A percentile compares a stretch with the other conserved stretches of the same genome.
These are phyloP conservation scores for Oxyria digyna DNA, from an alignment of 148 eudicot genomes.

Conservation along the genomic window DNA sequence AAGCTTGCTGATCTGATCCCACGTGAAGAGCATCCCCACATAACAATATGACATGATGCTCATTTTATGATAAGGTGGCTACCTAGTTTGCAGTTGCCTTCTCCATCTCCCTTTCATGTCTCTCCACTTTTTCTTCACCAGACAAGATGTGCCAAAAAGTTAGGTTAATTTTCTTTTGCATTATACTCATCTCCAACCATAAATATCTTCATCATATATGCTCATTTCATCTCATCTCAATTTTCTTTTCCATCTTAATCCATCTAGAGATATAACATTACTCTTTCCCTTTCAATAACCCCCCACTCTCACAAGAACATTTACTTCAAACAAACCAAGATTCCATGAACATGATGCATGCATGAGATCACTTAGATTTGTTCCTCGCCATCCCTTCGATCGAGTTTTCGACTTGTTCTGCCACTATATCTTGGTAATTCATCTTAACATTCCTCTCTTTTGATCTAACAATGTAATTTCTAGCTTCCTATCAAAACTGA, in stretches of 20 bases:
- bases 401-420: too few relatives aligned
- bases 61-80: neutral
- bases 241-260: neutral
- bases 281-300: neutral
- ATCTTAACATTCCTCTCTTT: neutral
- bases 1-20: too few relatives aligned
- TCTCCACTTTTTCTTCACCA: neutral
- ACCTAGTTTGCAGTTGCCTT: neutral
- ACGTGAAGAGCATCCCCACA: slow-evolving; percentile 8
- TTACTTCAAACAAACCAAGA: neutral
- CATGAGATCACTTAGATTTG: neutral
- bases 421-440: neutral
- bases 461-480: neutral
- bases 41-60: neutral
- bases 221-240: neutral
- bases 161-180: neutral
- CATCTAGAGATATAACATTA: neutral
- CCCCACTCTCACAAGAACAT: neutral
- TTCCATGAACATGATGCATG: neutral
- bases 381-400: too few relatives aligned
- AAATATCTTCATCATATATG: neutral
- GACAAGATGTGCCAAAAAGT: neutral
- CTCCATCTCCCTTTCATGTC: slow-evolving; percentile 7
- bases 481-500: neutral
- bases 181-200: neutral